Base-by-base conservation (phyloP, 2,329 filamentous ascomycete species). In the Lachnellula subtilissima region DNA sequence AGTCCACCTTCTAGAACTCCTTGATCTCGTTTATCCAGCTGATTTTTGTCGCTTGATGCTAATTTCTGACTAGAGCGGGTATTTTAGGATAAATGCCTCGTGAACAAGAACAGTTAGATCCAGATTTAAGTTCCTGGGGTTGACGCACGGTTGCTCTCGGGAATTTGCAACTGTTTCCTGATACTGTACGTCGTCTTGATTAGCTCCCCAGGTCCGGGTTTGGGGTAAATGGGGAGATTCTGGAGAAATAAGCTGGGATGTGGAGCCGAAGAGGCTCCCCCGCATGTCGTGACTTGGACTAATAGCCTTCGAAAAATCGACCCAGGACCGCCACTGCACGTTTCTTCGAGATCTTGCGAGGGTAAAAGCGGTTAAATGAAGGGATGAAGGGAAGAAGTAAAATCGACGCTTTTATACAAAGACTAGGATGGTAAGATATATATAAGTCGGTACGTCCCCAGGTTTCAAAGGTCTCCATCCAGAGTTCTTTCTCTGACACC, bases 211-310 rank as follows among this genome's bases (percentile, higher is more conserved):
- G 40, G n/a, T 32, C n/a, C 46, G 50, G 25, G 37, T 22, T 46
- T 57, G 55, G 55, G 51, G 55, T 50, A 53, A 50, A 47, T 48
- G 50, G 51, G 51, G 50, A 54, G 50, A 54, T 48, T 47, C 51
- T 56, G 40, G 55, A 47, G 54, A 40, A 40, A n/a, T 14, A 19
- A 14, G 48, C 46, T 39, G 37, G 54, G 54, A 48, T 53, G 55
- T 50, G 49, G 25, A 32, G 46, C 55, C 51, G 51, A 50, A 23
- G 50, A 50, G 55, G 50, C 55, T 54, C 55, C 52, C 35, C 42
- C 43, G 47, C 52, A 50, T 32, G 23, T 45, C 47, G 52, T 25
- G n/a, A 45, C 37, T 19, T 15, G 11, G 25, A 48, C 50, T 19
- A 25, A 50, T 45, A 40, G 25, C 17, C 19, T 46, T 35, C 46